Conservation (phyloP, 768 basidiomycete species). For the Suillus weaverae region DNA sequence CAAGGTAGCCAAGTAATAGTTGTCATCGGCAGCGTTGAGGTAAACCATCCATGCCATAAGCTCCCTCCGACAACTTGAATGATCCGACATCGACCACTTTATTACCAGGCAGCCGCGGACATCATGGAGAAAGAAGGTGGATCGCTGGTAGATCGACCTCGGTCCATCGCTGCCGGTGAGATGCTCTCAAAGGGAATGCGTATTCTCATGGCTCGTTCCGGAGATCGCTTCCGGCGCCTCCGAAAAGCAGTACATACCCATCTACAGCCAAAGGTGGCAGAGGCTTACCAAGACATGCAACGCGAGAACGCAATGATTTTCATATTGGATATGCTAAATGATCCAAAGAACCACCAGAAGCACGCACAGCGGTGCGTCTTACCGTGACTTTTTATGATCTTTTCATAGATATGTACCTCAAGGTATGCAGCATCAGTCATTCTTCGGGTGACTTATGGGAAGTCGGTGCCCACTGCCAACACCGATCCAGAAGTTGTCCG, state of each 20-base stretch:
- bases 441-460: conserved; percentile 1
- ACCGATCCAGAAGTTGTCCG: background rate
- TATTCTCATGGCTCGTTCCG: conserved; percentile 1
- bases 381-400: background rate
- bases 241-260: background rate
- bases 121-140: background rate
- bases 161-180: background rate
- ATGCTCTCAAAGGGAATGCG: background rate
- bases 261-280: background rate
- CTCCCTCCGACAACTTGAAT: conserved; percentile 16
- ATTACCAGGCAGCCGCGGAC: background rate
- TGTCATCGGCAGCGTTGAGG: conserved; percentile 22
- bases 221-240: background rate
- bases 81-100: background rate
- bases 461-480: background rate
- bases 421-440: background rate
- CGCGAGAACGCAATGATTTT: background rate
- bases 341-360: conserved; percentile 13
- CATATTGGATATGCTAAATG: conserved; percentile 20
- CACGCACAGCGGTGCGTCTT: conserved; percentile 17
- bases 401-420: background rate
- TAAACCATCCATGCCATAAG: conserved; percentile 6
- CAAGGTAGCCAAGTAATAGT: conserved; percentile 36
- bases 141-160: background rate
- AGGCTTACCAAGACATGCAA: background rate